Base-by-base conservation (phyloP, 2,329 filamentous ascomycete genomes). In the Pezicula carpinea region DNA sequence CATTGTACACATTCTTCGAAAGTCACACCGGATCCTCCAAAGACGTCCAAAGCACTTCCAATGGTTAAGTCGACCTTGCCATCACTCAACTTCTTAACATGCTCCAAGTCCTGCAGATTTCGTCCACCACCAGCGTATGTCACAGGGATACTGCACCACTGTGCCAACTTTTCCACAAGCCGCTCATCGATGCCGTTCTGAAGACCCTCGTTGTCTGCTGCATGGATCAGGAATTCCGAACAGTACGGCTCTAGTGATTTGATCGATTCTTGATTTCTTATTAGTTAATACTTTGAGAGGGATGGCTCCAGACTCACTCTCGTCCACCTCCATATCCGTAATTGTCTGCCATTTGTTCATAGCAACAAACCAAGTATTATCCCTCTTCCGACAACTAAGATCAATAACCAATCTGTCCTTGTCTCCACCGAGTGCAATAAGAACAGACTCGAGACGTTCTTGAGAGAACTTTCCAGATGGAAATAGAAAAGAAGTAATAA, bases 261-360 rank as follows among this genome's bases (percentile, higher is more conserved):
- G 61, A 97, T 95, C 5, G 87, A 87, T 55, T 87, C 92, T 95
- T 60, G 17, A 5, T 44, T 14, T 46, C 55, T 39, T 29, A 35
- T 57, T 35, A 60, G 49, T n/a, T 40, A 38, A 34, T 31, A 18
- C 23, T 32, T 2, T 26, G 8, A n/a, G 18, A 26, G n/a, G 29
- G 23, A 44, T 32, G 10, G n/a, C 15, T 18, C 23, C 29, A 18
- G 44, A 45, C 67, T 52, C 69, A 91, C 92, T 87, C 75, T 87
- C 75, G 53, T 85, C 92, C 54, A 99, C 82, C 64, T 96, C 89
- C 83, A 96, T 95, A 61, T 96, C 89, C 1, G 93, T 97, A 47
- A 97, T 85, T 1, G 89, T 96, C 74, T 97, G 93, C 93, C 93
- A 99, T 67, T 95, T 95, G 68, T 99, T 89, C 85, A 95, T 99